These are phyloP conservation scores for Xylariales sp. DNA, from an alignment of 2,329 filamentous ascomycete species.

Conservation along the genomic window DNA sequence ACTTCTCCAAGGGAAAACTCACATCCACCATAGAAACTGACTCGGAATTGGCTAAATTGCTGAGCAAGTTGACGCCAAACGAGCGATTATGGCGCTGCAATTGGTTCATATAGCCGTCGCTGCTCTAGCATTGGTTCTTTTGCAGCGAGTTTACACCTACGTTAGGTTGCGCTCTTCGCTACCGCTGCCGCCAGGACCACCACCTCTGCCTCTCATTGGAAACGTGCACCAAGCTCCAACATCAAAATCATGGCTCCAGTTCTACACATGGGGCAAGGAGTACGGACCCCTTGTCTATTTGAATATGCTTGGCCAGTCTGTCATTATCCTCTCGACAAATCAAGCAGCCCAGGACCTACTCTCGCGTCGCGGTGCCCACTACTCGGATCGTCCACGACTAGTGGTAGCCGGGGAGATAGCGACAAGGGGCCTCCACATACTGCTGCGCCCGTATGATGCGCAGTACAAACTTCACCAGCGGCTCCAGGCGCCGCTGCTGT, in stretches of 20 bases:
- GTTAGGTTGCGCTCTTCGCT: background rate
- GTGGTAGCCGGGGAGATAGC: slow-evolving; percentile 27
- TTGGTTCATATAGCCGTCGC: background rate
- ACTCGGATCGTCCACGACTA: slow-evolving; percentile 16
- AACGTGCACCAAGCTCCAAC: slow-evolving; percentile 13
- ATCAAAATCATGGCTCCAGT: slow-evolving; percentile 12
- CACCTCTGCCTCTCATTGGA: slow-evolving; percentile 13
- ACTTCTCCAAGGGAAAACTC: too few species aligned
- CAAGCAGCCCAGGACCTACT: slow-evolving; percentile 13
- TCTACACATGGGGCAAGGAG: slow-evolving; percentile 10
- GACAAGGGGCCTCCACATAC: slow-evolving; percentile 30
- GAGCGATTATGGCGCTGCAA: background rate
- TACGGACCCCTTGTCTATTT: slow-evolving; percentile 15
- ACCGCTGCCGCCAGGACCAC: slow-evolving; percentile 12
- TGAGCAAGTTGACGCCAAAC: too few species aligned
- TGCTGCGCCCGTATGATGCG: slow-evolving; percentile 35
- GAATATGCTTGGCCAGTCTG: slow-evolving; percentile 12
- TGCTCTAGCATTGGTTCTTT: background rate
- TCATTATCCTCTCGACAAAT: slow-evolving; percentile 12
- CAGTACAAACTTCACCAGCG: slow-evolving; percentile 33
- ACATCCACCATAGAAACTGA: too few species aligned
- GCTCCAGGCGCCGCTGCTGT: slow-evolving; percentile 30
- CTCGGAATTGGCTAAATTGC: too few species aligned
- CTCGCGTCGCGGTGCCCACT: slow-evolving; percentile 10
- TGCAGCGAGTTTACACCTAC: background rate